Evolutionary conservation across 768 basidiomycete species (phyloP).

Genomic region (Rhodotorula diobovata): DNA sequence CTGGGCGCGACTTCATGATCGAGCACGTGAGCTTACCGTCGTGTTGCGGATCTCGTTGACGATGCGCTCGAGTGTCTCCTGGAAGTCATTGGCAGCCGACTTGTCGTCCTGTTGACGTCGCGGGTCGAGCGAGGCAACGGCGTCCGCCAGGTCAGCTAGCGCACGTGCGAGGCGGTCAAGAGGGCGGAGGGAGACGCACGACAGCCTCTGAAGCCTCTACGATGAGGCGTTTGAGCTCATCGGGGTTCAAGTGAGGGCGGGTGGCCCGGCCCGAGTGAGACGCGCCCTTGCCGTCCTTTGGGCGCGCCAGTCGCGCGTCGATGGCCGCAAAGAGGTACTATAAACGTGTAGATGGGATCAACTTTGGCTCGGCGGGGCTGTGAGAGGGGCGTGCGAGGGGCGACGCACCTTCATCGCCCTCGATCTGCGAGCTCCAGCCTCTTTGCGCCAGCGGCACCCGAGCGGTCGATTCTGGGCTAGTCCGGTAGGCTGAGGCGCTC

Average conservation of each 20-base stretch:
- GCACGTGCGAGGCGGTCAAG: not conserved
- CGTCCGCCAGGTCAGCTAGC: not conserved
- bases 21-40: constrained; percentile 61
- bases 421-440: no score
- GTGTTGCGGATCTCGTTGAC: constrained; percentile 70
- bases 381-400: not conserved
- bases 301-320: constrained; percentile 26
- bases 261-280: not conserved
- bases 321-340: constrained; percentile 41
- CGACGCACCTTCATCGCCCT: constrained; percentile 26
- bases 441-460: no score
- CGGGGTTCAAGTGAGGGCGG: constrained; percentile 8
- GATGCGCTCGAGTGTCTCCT: constrained; percentile 85
- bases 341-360: not conserved
- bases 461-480: no score
- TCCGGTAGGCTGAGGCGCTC: no score
- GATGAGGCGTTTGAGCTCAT: constrained; percentile 36
- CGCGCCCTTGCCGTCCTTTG: not conserved
- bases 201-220: constrained; percentile 32
- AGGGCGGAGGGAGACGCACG: constrained; percentile 13
- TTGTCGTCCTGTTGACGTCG: constrained; percentile 44
- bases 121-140: not conserved
- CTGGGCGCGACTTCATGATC: constrained; percentile 45
- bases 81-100: constrained; percentile 81
- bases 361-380: not conserved